Evolutionary conservation across 768 basidiomycete species (phyloP), one percentile per base, ranked within the genome.

Genomic region (Goffeauzyma gilvescens): DNA sequence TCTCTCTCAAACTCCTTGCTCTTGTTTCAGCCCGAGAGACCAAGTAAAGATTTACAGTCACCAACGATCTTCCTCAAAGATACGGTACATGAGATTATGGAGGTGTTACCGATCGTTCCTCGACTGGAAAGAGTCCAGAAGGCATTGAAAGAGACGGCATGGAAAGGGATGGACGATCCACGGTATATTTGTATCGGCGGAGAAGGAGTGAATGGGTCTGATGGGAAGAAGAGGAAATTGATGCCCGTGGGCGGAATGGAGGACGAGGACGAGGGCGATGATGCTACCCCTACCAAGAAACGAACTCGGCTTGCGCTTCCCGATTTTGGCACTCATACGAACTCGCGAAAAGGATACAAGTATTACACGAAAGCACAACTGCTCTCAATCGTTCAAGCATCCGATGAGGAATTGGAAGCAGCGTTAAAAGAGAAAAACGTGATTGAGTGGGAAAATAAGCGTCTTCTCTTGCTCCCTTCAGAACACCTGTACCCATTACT

Each of bases 1-100:
- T 71, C 72, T 7, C 67, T 93, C 35, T 93, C 87, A 14, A 96
- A 96, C 62, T 78, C 85, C 0, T 65, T 89, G 25, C 68, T 87
- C 10, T 72, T 95, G 32, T 69, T 81, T 46, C 51, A n/a, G n/a
- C n/a, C n/a, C n/a, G n/a, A n/a, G n/a, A n/a, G n/a, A n/a, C n/a
- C n/a, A n/a, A n/a, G n/a, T n/a, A n/a, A n/a, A n/a, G n/a, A n/a
- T n/a, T n/a, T 9, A 9, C 28, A n/a, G 28, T 8, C 8, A 33
- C 32, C 42, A 6, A 55, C 52, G 1, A 67, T 82, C 8, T 72
- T 79, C 41, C 78, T 93, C 39, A 74, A 78, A 39, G 82, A 86
- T 50, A 77, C 79, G 51, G 66, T 86, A 24, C 78, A 75, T 52
- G 79, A 93, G 53, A 71, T 95, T 36, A 64, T 96, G 37, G 93